These are phyloP conservation scores for Xylaria telfairii DNA, from an alignment of 495 filamentous ascomycete genomes.

Conservation along the genomic window DNA sequence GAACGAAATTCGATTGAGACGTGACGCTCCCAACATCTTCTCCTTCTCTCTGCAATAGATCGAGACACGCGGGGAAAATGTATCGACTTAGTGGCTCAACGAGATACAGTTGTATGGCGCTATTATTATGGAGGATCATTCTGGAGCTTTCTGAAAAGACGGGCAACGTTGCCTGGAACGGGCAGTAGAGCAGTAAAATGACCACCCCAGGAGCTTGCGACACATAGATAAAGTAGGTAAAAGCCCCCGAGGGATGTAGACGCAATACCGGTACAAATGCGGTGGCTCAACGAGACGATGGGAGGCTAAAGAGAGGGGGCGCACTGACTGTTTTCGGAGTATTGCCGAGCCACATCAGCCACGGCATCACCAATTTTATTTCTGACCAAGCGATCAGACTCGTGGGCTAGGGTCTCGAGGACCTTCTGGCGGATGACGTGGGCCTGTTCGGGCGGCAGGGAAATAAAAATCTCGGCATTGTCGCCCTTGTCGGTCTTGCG, in stretches of 20 bases:
- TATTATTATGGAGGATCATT: neutral
- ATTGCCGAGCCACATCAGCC: slow-evolving; percentile 92
- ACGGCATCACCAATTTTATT: slow-evolving; percentile 97
- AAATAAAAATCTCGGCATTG: slow-evolving; percentile 81
- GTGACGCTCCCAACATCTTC: neutral
- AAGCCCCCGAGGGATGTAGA: neutral
- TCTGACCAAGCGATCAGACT: slow-evolving; percentile 72
- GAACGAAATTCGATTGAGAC: slow-evolving; percentile 12
- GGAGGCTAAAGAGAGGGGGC: slow-evolving; percentile 12
- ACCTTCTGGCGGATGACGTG: slow-evolving; percentile 80
- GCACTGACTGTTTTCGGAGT: slow-evolving; percentile 83
- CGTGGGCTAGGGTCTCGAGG: slow-evolving; percentile 73
- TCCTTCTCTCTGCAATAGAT: neutral
- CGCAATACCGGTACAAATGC: neutral
- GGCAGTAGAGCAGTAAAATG: neutral
- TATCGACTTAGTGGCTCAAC: neutral
- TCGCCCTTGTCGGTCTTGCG: slow-evolving; percentile 76
- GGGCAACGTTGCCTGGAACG: neutral
- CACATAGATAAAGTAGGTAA: slow-evolving; percentile 20
- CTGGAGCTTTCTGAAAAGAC: neutral
- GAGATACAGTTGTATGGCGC: neutral
- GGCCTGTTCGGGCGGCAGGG: slow-evolving; percentile 71
- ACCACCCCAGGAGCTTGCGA: neutral
- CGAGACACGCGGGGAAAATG: neutral
- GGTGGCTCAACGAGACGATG: neutral